A percentile compares a stretch with the other conserved stretches of the same genome.
These are phyloP conservation scores for Helianthus tuberosus DNA, from an alignment of 129 eudicot genomes.

Conservation along the genomic window DNA sequence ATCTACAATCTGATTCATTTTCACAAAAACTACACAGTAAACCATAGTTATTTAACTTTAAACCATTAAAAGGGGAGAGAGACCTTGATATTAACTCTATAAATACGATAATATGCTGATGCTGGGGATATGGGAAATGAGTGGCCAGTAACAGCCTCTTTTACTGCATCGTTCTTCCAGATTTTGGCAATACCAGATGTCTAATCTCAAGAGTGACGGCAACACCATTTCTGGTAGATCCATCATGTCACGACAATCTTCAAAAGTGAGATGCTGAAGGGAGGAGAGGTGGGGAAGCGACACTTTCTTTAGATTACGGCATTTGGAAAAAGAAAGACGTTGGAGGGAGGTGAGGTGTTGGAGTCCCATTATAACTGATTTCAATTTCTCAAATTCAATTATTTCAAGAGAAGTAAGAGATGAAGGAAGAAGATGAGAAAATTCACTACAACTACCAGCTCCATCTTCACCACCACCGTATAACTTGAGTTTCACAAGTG, in stretches of 20 bases:
- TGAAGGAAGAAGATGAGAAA: conserved; percentile 6
- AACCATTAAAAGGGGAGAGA: no score
- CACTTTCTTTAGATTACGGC: neutral
- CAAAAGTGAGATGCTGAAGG: neutral
- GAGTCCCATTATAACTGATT: neutral
- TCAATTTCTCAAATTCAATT: neutral
- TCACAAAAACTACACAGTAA: no score
- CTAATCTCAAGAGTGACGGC: conserved; percentile 10
- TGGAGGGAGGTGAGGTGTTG: neutral
- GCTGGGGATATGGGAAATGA: conserved; percentile 19
- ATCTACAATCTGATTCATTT: no score
- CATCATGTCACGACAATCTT: neutral
- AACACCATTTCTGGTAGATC: conserved; percentile 14
- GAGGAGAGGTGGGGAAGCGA: neutral
- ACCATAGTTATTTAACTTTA: no score
- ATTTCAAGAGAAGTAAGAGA: neutral
- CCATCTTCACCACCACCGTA: neutral
- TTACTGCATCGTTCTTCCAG: neutral
- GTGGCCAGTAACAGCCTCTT: conserved; percentile 9
- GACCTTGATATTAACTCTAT: no score
- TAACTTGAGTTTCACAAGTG: neutral
- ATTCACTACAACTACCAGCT: neutral
- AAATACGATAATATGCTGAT: no score
- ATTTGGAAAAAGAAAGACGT: neutral
- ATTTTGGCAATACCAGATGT: neutral